Evolutionary conservation across 1,284 basidiomycete species (phyloP).

Genomic region (Mycosarcoma mackinlayi): DNA sequence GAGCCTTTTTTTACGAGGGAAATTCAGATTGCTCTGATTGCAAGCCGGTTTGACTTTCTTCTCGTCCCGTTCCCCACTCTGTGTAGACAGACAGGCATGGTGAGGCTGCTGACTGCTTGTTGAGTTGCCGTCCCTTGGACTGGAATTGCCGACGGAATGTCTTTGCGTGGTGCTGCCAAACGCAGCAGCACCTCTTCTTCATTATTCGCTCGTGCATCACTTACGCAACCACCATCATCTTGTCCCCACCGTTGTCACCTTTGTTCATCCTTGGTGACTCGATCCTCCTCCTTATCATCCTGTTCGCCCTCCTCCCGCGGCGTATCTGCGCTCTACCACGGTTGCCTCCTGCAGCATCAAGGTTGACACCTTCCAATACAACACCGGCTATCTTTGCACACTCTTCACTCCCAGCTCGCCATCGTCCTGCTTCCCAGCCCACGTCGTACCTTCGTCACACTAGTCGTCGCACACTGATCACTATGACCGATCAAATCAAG

Average conservation of each 20-base stretch:
- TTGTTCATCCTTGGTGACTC: constrained; percentile 29
- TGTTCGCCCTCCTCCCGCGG: constrained; percentile 1
- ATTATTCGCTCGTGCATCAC: too few relatives aligned
- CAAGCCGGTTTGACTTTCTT: not conserved
- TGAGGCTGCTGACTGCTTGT: too few relatives aligned
- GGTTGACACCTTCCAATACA: not conserved
- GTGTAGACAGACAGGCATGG: too few relatives aligned
- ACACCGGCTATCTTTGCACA: not conserved
- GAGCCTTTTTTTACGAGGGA: not conserved
- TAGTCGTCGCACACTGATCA: constrained; percentile 4
- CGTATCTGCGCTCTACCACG: constrained; percentile 1
- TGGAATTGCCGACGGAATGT: too few relatives aligned
- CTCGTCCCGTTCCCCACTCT: too few relatives aligned
- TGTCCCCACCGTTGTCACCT: constrained; percentile 14
- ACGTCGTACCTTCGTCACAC: not conserved
- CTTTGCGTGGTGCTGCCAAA: not conserved
- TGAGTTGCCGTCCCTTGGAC: too few relatives aligned
- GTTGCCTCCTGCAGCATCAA: constrained; percentile 8
- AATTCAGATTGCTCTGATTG: not conserved
- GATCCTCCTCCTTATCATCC: constrained; percentile 17
- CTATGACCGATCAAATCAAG: constrained; percentile 62
- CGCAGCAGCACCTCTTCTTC: not conserved
- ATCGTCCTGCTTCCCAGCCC: not conserved
- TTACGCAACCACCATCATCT: constrained; percentile 3
- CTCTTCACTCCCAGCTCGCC: constrained; percentile 3